Conservation (phyloP, 306 rosid genomes). For the cucumber (Cucumis sativus) region DNA sequence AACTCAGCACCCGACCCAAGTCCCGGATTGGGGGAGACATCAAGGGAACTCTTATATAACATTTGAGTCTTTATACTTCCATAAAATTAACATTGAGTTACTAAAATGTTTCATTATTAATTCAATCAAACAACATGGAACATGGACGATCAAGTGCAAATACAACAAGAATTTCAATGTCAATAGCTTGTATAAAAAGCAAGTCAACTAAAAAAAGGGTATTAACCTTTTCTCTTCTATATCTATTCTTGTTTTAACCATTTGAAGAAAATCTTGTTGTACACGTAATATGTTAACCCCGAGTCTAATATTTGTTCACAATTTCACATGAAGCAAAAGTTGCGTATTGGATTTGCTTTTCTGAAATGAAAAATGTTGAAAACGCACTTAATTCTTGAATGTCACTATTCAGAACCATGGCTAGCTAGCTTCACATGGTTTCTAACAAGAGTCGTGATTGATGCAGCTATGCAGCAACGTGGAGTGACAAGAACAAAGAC, state of each 20-base stretch:
- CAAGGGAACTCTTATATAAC: too few species aligned
- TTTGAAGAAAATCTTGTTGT: not conserved
- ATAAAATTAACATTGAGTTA: not conserved
- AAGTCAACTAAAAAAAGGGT: not conserved
- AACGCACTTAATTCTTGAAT: not conserved
- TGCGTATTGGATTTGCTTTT: not conserved
- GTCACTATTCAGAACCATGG: not conserved
- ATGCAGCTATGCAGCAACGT: constrained; percentile 75
- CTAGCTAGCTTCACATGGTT: not conserved
- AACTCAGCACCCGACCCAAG: too few species aligned
- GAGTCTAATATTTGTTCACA: not conserved
- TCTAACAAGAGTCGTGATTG: constrained; percentile 4
- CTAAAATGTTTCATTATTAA: too few species aligned
- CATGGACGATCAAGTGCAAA: not conserved
- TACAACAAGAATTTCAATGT: not conserved
- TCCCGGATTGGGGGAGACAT: too few species aligned
- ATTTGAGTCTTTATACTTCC: not conserved
- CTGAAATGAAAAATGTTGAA: not conserved
- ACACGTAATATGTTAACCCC: not conserved
- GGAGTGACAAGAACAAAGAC: constrained; percentile 85
- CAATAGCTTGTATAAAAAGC: not conserved
- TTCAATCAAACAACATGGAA: too few species aligned
- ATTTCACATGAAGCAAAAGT: not conserved
- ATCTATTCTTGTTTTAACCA: not conserved
- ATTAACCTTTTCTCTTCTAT: not conserved